Evolutionary conservation across 2,329 filamentous ascomycete genomes (phyloP), one percentile per base, ranked within the genome.

Genomic region (Zopfia rhizophila): DNA sequence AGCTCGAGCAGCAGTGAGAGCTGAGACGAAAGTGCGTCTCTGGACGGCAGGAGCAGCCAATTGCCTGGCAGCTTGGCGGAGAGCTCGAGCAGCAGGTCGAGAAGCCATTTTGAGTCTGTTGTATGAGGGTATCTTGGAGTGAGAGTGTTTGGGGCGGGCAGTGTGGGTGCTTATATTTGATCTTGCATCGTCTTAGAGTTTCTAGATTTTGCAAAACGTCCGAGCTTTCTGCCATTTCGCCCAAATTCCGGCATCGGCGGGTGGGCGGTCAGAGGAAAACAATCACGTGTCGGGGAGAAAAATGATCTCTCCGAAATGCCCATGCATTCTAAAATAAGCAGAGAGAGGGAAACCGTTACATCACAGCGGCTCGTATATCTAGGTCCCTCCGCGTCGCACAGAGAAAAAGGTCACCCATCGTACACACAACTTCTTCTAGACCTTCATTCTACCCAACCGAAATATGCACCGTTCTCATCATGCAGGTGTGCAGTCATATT

Each of bases 41-140:
- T 80, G 78, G 43, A 78, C 72, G 52, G 74, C 72, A 42, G 74
- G 67, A 45, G 76, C 74, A 48, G 76, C 72, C 72, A 83, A 72
- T 75, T 83, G 79, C 75, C 79, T 78, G 72, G 81, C 69, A 68
- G 79, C 77, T 62, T 75, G 72, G 68, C 82, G 81, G 66, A 85
- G 76, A 71, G 82, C 82, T 74, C 81, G 78, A 72, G 76, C 76
- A 82, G 80, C 91, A 81, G 78, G 85, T 78, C 88, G 83, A 68
- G 89, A 89, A 74, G 89, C 88, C 89, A 93, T 92, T 79, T 74
- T 83, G 76, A 75, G 21, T 31, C 22, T 41, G 21, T 13, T 64
- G 56, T 65, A 60, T 81, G 75, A 58, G 60, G 63, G 60, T 64
- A 63, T 66, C 60, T 66, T 66, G 59, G 43, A 46, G 38, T 51